Conservation (phyloP, 2,329 filamentous ascomycete species). For the Pseudophaeomoniella oleicola region DNA sequence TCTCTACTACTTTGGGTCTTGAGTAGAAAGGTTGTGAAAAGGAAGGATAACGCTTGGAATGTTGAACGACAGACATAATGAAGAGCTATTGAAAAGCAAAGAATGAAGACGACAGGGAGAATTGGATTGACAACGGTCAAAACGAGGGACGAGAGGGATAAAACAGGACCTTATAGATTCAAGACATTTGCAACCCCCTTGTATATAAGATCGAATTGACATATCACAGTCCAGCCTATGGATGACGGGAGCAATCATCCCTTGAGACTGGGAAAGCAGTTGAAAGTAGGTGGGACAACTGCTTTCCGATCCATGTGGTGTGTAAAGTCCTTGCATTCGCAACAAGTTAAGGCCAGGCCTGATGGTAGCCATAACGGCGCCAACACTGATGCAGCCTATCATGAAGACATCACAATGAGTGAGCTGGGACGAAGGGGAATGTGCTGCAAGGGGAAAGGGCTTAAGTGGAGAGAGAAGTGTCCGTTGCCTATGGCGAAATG, state of each 20-base stretch:
- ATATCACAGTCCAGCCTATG: too few relatives aligned
- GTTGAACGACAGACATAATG: background rate
- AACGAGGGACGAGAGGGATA: background rate
- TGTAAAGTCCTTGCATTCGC: background rate
- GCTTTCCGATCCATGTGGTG: background rate
- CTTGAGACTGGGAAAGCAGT: too few relatives aligned
- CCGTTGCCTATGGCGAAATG: too few relatives aligned
- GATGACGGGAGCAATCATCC: background rate
- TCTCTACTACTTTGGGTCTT: background rate
- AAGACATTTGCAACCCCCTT: background rate
- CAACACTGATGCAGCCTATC: background rate
- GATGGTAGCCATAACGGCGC: background rate
- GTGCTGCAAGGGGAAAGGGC: too few relatives aligned
- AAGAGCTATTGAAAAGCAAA: background rate
- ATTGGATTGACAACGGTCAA: background rate
- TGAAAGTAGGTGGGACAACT: background rate
- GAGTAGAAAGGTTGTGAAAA: background rate
- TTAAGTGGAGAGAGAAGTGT: too few relatives aligned
- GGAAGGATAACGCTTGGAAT: background rate
- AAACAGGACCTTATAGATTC: background rate
- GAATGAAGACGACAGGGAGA: background rate
- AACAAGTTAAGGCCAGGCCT: background rate
- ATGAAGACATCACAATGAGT: too few relatives aligned
- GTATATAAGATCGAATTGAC: too few relatives aligned
- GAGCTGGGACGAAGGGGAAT: too few relatives aligned